Conservation (phyloP, 1,284 basidiomycete species). For the Ganoderma sinense region DNA sequence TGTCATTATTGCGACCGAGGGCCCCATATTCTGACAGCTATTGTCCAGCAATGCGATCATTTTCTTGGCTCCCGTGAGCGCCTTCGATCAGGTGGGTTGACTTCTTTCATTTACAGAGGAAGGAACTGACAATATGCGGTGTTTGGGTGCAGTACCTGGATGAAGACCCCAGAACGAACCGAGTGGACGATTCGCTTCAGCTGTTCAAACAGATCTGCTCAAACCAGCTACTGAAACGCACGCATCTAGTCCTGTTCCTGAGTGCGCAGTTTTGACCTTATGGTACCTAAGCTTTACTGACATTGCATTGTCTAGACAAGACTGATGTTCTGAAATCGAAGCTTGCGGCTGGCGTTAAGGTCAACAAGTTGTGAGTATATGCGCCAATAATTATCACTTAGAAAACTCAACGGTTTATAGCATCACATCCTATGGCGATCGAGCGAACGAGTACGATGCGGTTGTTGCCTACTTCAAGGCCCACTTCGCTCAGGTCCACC, state of each 20-base stretch:
- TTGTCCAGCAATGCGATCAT: conserved; percentile 74
- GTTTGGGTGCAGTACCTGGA: conserved; percentile 68
- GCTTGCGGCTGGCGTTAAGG: conserved; percentile 67
- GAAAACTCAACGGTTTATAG: conserved; percentile 44
- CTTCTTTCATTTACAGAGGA: background rate
- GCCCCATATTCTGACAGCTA: background rate
- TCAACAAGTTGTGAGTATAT: conserved; percentile 77
- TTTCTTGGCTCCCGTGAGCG: conserved; percentile 86
- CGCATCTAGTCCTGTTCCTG: conserved; percentile 81
- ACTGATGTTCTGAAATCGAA: conserved; percentile 79
- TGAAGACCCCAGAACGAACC: conserved; percentile 82
- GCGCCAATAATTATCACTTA: background rate
- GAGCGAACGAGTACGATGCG: conserved; percentile 79
- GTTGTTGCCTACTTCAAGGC: conserved; percentile 85
- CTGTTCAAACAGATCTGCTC: conserved; percentile 85
- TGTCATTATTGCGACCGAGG: background rate
- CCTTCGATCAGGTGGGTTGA: conserved; percentile 77
- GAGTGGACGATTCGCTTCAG: conserved; percentile 85
- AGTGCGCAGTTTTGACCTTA: conserved; percentile 53
- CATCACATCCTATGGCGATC: conserved; percentile 83
- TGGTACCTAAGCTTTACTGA: conserved; percentile 8
- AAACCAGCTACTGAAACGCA: conserved; percentile 78
- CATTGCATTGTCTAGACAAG: conserved; percentile 58
- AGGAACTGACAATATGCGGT: conserved; percentile 14
- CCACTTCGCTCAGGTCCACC: conserved; percentile 83